Percentiles rank a stretch among this genome's conserved stretches.
phyloP scores from a whole-genome alignment of 2,329 filamentous ascomycete species.

The Ophiosphaerella korrae region DNA sequence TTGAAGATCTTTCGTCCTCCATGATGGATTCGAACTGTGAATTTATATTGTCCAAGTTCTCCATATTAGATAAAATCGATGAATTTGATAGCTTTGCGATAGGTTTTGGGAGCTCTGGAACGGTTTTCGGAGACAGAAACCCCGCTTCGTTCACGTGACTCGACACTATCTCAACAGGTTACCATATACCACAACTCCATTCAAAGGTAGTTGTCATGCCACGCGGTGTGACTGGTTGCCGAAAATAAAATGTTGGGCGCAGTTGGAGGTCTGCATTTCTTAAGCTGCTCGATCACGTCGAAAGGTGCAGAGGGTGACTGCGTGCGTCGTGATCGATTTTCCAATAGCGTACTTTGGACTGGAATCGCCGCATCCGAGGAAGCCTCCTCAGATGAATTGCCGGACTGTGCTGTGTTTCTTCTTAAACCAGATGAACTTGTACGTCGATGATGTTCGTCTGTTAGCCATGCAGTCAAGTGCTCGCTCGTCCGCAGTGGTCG shows the following conservation, averaged over 20 bases:
- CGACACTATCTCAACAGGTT: background rate
- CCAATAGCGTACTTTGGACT: no score
- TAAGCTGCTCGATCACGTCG: constrained; percentile 1
- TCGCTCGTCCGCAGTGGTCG: constrained; percentile 23
- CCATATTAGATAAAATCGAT: constrained; percentile 3
- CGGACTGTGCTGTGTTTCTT: background rate
- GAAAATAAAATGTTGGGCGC: constrained; percentile 1
- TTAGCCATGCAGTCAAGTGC: constrained; percentile 28
- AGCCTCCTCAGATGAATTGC: no score
- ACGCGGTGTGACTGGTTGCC: background rate
- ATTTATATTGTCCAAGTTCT: constrained; percentile 3
- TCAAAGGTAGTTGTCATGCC: constrained; percentile 11
- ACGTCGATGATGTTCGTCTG: constrained; percentile 10
- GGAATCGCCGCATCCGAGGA: no score
- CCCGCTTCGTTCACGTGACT: constrained; percentile 10
- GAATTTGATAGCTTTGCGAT: no score
- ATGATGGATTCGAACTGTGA: background rate
- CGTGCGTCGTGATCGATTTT: no score
- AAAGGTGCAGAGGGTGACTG: no score
- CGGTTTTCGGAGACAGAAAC: constrained; percentile 13
- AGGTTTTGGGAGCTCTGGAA: background rate
- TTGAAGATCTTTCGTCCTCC: constrained; percentile 10
- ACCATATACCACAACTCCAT: background rate
- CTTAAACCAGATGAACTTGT: background rate
- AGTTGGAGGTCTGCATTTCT: background rate